A percentile compares a stretch with the other conserved stretches of the same genome.
Evolutionary conservation across 257 asterid genomes (phyloP).

Genomic region (Paraleonurus japonicus): DNA sequence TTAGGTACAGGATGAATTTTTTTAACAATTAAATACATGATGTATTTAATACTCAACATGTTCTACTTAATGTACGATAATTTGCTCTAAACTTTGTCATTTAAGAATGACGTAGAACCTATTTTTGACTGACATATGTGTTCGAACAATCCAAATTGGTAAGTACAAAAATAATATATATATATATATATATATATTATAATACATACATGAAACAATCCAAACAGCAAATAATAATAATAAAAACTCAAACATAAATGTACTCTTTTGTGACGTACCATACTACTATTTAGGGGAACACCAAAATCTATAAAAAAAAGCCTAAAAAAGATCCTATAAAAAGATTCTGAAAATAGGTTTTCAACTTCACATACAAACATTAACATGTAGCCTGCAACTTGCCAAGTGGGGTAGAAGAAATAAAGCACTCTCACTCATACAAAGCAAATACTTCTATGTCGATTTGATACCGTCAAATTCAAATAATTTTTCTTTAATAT

Average conservation of each 20-base stretch:
- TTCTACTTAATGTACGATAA: too few relatives aligned
- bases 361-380: conserved; percentile 26
- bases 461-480: too few relatives aligned
- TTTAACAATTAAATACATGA: too few relatives aligned
- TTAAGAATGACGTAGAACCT: neutral
- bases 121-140: neutral
- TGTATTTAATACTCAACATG: too few relatives aligned
- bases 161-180: neutral
- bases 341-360: conserved; percentile 30
- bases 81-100: neutral
- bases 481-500: too few relatives aligned
- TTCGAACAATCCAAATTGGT: neutral
- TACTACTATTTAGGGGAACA: neutral
- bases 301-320: neutral
- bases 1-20: too few relatives aligned
- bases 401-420: conserved; percentile 23
- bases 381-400: conserved; percentile 24
- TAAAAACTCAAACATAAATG: neutral
- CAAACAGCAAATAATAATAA: neutral
- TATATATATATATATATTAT: too few relatives aligned
- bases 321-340: conserved; percentile 27
- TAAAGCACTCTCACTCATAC: neutral
- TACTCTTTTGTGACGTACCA: neutral
- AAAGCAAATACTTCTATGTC: neutral
- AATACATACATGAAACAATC: neutral